These are phyloP conservation scores for Phytopythium boreale DNA, from an alignment of 352 stramenopile species.

Conservation along the genomic window DNA sequence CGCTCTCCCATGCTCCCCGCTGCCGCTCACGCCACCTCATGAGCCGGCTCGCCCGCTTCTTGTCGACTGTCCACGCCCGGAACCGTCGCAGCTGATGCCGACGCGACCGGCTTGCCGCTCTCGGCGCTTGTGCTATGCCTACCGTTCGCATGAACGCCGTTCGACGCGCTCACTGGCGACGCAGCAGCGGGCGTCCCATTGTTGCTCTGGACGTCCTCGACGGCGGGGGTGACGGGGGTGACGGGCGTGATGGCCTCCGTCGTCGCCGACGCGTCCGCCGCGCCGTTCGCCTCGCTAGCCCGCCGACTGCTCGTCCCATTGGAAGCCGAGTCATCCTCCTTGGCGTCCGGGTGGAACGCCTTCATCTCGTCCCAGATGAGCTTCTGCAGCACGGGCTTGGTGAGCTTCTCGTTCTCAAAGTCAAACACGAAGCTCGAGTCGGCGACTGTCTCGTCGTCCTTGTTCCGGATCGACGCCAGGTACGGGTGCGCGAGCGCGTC, in stretches of 20 bases:
- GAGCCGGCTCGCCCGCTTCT: slow-evolving; percentile 43
- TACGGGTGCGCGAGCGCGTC: slow-evolving; percentile 90
- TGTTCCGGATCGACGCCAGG: slow-evolving; percentile 84
- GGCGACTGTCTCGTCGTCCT: slow-evolving; percentile 85
- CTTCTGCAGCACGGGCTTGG: slow-evolving; percentile 74
- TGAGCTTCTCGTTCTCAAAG: slow-evolving; percentile 87
- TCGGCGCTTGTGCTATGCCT: slow-evolving; percentile 19
- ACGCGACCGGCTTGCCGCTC: slow-evolving; percentile 10
- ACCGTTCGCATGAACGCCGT: slow-evolving; percentile 5
- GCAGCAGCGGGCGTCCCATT: slow-evolving; percentile 3
- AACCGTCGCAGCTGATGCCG: slow-evolving; percentile 11
- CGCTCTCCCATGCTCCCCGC: background rate
- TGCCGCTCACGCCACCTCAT: slow-evolving; percentile 23
- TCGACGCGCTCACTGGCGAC: slow-evolving; percentile 5
- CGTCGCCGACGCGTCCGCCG: slow-evolving; percentile 19
- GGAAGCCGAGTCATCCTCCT: slow-evolving; percentile 22
- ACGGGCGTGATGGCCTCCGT: slow-evolving; percentile 30
- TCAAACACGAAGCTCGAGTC: slow-evolving; percentile 76
- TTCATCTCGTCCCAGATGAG: slow-evolving; percentile 88
- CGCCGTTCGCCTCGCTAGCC: slow-evolving; percentile 14
- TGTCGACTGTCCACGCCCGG: slow-evolving; percentile 27
- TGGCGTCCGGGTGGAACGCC: slow-evolving; percentile 65
- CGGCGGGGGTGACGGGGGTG: slow-evolving; percentile 18
- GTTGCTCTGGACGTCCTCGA: background rate
- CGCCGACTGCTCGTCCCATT: slow-evolving; percentile 5